Conservation (phyloP, 129 eudicot genomes). For the Saussurea involucrata region DNA sequence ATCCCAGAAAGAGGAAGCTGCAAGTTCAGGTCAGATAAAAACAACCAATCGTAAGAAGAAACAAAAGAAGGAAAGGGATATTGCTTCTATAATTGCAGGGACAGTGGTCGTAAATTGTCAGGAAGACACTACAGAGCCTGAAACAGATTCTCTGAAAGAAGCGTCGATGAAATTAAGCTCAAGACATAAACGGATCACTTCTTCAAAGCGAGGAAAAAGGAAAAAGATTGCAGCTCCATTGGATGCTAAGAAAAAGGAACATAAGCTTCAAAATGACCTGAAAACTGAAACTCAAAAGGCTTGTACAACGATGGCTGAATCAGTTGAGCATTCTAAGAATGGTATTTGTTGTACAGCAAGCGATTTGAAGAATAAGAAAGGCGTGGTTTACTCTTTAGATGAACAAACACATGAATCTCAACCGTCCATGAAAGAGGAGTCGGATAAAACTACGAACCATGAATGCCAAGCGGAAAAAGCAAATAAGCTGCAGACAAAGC, state of each 20-base stretch:
- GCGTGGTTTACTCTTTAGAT: neutral
- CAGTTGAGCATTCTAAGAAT: neutral
- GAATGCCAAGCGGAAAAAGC: constrained; percentile 10
- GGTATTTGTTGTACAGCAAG: neutral
- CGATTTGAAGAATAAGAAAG: neutral
- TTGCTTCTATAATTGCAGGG: constrained; percentile 3
- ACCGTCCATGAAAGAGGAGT: neutral
- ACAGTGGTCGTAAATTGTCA: neutral
- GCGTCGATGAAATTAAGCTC: neutral
- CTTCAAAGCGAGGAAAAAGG: neutral
- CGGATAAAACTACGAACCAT: neutral
- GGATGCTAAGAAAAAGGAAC: constrained; percentile 1
- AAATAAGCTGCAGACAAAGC: neutral
- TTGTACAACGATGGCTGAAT: neutral
- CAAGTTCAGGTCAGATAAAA: neutral
- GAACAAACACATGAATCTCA: neutral
- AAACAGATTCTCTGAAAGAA: neutral
- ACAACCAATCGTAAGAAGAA: neutral
- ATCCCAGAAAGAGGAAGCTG: constrained; percentile 4
- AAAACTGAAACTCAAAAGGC: neutral
- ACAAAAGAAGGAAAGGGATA: neutral
- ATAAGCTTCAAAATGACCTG: neutral
- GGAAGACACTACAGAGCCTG: neutral
- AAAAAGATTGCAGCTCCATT: neutral
- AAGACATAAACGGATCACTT: neutral